Percentiles rank a stretch among this genome's conserved stretches.
phyloP scores from a whole-genome alignment of 257 asterid species.

The Plantago ovata region DNA sequence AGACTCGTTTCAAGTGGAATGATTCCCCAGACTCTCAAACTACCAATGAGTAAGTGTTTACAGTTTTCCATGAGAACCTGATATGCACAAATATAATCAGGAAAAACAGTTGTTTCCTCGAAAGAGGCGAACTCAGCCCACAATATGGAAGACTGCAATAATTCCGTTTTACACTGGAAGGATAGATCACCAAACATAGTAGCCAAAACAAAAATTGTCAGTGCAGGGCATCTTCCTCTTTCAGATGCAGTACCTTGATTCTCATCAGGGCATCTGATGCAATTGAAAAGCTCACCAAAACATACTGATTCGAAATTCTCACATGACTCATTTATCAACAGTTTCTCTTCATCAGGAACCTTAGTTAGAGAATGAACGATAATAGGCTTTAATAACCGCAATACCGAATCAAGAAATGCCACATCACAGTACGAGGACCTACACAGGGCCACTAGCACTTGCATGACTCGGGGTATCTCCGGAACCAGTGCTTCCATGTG shows the following conservation, averaged over 20 bases:
- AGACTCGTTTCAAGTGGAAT: constrained; percentile 48
- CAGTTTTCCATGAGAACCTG: constrained; percentile 77
- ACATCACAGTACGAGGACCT: constrained; percentile 68
- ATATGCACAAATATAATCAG: constrained; percentile 80
- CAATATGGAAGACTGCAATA: constrained; percentile 43
- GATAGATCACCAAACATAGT: constrained; percentile 73
- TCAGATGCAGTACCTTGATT: constrained; percentile 30
- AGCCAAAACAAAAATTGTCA: constrained; percentile 70
- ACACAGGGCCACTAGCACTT: constrained; percentile 74
- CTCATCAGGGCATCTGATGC: constrained; percentile 32
- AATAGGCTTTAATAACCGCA: constrained; percentile 73
- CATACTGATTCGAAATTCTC: constrained; percentile 77
- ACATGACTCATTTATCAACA: constrained; percentile 45
- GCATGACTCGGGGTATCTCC: constrained; percentile 80
- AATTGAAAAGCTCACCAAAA: constrained; percentile 68
- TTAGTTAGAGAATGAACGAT: constrained; percentile 63
- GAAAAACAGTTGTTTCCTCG: constrained; percentile 51
- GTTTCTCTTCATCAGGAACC: constrained; percentile 59
- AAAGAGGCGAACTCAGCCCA: constrained; percentile 70
- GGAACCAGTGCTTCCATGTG: constrained; percentile 92
- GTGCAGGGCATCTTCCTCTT: constrained; percentile 53
- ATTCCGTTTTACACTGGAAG: constrained; percentile 47
- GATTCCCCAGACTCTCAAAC: constrained; percentile 52
- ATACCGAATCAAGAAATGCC: constrained; percentile 71
- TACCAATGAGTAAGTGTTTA: constrained; percentile 46